Evolutionary conservation across 2,329 filamentous ascomycete genomes (phyloP).

Genomic region (Sporothrix euskadiensis): DNA sequence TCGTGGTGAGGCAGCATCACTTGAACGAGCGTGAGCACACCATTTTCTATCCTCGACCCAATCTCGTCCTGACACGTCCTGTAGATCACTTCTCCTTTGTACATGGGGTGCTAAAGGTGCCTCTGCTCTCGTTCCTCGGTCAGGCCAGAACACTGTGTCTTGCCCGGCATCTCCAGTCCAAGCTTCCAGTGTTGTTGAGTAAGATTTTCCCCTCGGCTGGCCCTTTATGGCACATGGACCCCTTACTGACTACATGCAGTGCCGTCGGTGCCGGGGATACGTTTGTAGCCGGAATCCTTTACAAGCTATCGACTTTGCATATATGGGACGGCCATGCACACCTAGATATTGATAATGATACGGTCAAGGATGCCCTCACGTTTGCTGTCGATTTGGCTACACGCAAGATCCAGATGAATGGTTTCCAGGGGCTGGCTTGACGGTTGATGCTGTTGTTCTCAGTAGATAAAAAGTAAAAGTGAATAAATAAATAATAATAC

Average conservation of each 20-base stretch:
- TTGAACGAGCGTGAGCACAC: constrained; percentile 1
- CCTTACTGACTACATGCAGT: constrained; percentile 42
- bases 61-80: constrained; percentile 25
- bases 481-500: no score
- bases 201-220: constrained; percentile 31
- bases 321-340: no score
- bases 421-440: constrained; percentile 56
- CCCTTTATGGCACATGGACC: no score
- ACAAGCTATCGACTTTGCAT: constrained; percentile 45
- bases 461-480: no score
- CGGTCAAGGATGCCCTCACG: constrained; percentile 49
- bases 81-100: constrained; percentile 45
- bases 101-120: constrained; percentile 52
- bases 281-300: constrained; percentile 71
- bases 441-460: no score
- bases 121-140: constrained; percentile 44
- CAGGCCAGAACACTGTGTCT: constrained; percentile 40
- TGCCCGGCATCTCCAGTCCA: constrained; percentile 45
- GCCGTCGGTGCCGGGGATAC: constrained; percentile 74
- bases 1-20: background rate
- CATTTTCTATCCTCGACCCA: no score
- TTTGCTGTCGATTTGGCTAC: constrained; percentile 69
- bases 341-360: constrained; percentile 45
- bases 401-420: constrained; percentile 66
- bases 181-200: constrained; percentile 59